These are phyloP conservation scores for Colletotrichum tropicale DNA, from an alignment of 2,329 filamentous ascomycete species.

Conservation along the genomic window DNA sequence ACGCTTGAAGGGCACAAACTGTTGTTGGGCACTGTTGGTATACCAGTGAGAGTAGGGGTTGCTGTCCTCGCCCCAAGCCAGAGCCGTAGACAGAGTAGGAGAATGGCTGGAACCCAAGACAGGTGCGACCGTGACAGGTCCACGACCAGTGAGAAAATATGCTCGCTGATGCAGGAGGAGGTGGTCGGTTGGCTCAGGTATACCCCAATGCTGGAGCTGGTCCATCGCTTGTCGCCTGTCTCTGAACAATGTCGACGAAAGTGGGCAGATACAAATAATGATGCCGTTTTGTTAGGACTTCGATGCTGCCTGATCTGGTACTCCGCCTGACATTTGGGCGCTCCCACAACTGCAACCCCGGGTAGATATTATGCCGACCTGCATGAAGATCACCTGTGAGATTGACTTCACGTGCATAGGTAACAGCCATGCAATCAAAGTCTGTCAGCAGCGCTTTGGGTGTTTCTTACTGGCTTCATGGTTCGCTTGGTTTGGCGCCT, in stretches of 20 bases:
- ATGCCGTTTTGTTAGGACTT: no score
- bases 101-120: rapidly evolving
- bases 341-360: no score
- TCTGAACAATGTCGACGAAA: rapidly evolving
- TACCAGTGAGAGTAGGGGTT: not conserved
- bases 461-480: no score
- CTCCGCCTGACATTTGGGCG: rapidly evolving
- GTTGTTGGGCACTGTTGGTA: not conserved
- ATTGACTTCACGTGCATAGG: no score
- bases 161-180: not conserved
- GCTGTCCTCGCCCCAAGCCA: rapidly evolving
- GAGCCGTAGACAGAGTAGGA: rapidly evolving
- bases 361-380: no score
- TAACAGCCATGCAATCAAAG: no score
- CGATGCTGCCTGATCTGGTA: not conserved
- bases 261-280: no score
- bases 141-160: rapidly evolving
- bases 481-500: no score
- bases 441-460: no score
- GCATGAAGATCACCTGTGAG: no score
- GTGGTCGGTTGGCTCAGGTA: not conserved
- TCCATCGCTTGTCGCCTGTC: not conserved
- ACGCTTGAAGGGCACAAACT: rapidly evolving
- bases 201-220: not conserved
- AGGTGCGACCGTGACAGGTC: not conserved